A percentile compares a stretch with the other conserved stretches of the same genome.
These are phyloP conservation scores for Aspergillus amoenus DNA, from an alignment of 2,329 filamentous ascomycete genomes.

Conservation along the genomic window DNA sequence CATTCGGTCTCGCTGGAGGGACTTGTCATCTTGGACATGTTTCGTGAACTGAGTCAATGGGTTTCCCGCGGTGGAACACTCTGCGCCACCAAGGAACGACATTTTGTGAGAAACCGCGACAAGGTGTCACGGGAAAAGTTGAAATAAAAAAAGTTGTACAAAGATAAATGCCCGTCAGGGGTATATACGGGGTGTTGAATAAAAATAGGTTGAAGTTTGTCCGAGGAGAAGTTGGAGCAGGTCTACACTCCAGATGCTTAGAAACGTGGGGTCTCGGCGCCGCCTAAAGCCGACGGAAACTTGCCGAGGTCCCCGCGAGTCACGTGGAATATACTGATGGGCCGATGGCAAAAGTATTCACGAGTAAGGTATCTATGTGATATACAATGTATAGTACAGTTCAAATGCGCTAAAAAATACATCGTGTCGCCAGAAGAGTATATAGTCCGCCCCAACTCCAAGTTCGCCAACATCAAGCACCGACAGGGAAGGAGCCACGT, in stretches of 20 bases:
- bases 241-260: slow-evolving; percentile 11
- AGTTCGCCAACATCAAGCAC: background rate
- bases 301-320: slow-evolving; percentile 24
- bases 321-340: slow-evolving; percentile 18
- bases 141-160: background rate
- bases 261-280: slow-evolving; percentile 27
- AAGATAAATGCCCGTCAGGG: background rate
- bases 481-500: background rate
- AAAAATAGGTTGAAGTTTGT: slow-evolving; percentile 4
- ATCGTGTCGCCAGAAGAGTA: background rate
- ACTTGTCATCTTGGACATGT: slow-evolving; percentile 94
- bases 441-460: background rate
- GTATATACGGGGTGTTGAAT: slow-evolving; percentile 2
- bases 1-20: slow-evolving; percentile 84
- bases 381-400: slow-evolving; percentile 1
- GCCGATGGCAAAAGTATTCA: background rate
- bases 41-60: slow-evolving; percentile 97
- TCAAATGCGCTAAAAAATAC: background rate
- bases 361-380: background rate
- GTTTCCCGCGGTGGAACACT: slow-evolving; percentile 95
- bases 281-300: slow-evolving; percentile 17
- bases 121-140: background rate
- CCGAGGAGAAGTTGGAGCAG: slow-evolving; percentile 6
- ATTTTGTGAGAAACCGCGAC: slow-evolving; percentile 52
- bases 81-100: slow-evolving; percentile 94